Percentiles rank a stretch among this genome's conserved stretches.
These are phyloP conservation scores for Aspergillus affinis DNA, from an alignment of 495 filamentous ascomycete genomes.

Conservation along the genomic window DNA sequence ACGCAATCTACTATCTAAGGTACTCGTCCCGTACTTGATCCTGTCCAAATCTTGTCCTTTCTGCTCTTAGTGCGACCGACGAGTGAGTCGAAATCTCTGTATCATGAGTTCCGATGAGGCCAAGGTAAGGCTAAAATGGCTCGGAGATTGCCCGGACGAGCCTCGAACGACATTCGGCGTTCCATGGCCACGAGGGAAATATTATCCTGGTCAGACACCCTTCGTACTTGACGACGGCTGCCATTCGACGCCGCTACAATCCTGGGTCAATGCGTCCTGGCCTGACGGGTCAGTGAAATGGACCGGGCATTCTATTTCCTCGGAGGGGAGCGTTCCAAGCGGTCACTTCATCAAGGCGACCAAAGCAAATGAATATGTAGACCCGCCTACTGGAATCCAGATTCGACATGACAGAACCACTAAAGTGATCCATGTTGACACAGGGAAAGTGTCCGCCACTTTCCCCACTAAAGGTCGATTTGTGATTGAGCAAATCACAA, in stretches of 20 bases:
- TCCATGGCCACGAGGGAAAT: constrained; percentile 43
- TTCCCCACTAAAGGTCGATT: constrained; percentile 34
- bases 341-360: constrained; percentile 14
- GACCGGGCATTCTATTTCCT: constrained; percentile 42
- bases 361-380: background rate
- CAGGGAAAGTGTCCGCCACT: constrained; percentile 36
- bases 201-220: constrained; percentile 25
- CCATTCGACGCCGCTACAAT: constrained; percentile 31
- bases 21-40: too few relatives aligned
- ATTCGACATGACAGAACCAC: constrained; percentile 4
- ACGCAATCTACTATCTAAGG: too few relatives aligned
- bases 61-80: too few relatives aligned
- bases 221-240: constrained; percentile 27
- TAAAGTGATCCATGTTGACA: constrained; percentile 24
- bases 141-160: constrained; percentile 3
- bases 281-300: constrained; percentile 48
- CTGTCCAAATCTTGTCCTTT: too few relatives aligned
- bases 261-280: constrained; percentile 46
- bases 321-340: constrained; percentile 7
- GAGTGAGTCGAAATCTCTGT: too few relatives aligned
- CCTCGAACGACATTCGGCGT: constrained; percentile 41
- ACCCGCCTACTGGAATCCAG: background rate
- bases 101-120: too few relatives aligned
- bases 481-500: constrained; percentile 33
- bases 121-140: too few relatives aligned